These are phyloP conservation scores for Ophiostoma piceae DNA, from an alignment of 2,329 filamentous ascomycete species.

Conservation along the genomic window DNA sequence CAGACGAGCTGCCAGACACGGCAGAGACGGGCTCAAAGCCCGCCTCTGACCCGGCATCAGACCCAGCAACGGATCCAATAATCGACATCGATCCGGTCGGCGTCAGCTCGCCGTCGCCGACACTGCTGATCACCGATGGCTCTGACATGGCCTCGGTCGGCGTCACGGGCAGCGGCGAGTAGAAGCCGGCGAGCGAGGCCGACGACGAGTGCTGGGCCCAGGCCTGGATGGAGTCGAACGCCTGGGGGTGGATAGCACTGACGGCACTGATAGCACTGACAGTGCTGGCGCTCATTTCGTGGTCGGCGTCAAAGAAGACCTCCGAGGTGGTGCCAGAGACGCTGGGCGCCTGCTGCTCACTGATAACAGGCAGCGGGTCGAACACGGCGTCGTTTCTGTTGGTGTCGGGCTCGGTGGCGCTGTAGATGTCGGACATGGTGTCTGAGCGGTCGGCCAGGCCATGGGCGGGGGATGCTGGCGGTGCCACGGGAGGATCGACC, in stretches of 20 bases:
- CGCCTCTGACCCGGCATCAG: not conserved
- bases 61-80: slow-evolving; percentile 35
- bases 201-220: slow-evolving; percentile 53
- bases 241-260: slow-evolving; percentile 37
- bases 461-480: too few species aligned
- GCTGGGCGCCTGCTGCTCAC: slow-evolving; percentile 5
- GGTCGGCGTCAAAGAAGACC: slow-evolving; percentile 34
- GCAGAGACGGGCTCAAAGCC: not conserved
- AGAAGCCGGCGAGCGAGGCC: slow-evolving; percentile 42
- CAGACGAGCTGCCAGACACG: not conserved
- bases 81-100: slow-evolving; percentile 54
- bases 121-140: slow-evolving; percentile 43
- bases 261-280: too few species aligned
- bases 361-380: slow-evolving; percentile 20
- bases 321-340: slow-evolving; percentile 14
- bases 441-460: slow-evolving; percentile 40
- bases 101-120: slow-evolving; percentile 47
- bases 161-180: slow-evolving; percentile 54
- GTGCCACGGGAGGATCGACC: too few species aligned
- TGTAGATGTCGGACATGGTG: slow-evolving; percentile 45
- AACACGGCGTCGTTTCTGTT: slow-evolving; percentile 20
- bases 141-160: slow-evolving; percentile 48
- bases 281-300: slow-evolving; percentile 47
- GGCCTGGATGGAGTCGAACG: slow-evolving; percentile 58
- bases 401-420: slow-evolving; percentile 39